Evolutionary conservation across 345 rosid genomes (phyloP), one percentile per base, ranked within the genome.

Genomic region (Lepidium africanum): DNA sequence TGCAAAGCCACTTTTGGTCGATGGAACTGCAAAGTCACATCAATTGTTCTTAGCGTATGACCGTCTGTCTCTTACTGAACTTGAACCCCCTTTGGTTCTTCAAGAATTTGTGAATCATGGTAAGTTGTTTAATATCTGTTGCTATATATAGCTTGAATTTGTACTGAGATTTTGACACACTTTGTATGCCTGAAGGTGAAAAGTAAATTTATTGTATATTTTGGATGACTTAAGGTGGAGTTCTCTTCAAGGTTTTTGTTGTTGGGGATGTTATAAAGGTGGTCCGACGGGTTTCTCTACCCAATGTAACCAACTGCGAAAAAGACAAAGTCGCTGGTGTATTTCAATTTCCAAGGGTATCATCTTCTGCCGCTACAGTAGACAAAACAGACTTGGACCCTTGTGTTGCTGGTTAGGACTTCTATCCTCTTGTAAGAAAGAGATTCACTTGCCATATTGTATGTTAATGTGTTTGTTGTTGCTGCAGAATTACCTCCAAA

Each of bases 91-190:
- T 9, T 42, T 90, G 77, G 84, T 90, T 25, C 81, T 92, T 30
- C 98, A 92, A 75, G 98, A 92, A 82, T 92, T 92, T 78, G 88
- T 92, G 3, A 90, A 90, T 78, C 98, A 92, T 76, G 96, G 98
- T 92, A 92, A 35, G 1, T 15, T 39, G 23, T 25, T 72, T 17
- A 50, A 15, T 4, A 19, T 64, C 66, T 58, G 9, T 12, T 23
- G 23, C 19, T 7, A 15, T 47, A 38, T 38, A 11, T 39, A 0
- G 4, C 8, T 17, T 53, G n/a, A 62, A 40, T 59, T 23, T 63
- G 12, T 21, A 11, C n/a, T 48, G 57, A 8, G 3, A 36, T 51
- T 56, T 33, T 73, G 6, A 69, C 49, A 63, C 73, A 10, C 15
- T 23, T 43, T 40, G 16, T 19, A 2, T 63, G 36, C 27, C 35